These are phyloP conservation scores for Nakazawaea anatomiae DNA, from an alignment of 805 yeast genomes.

Conservation along the genomic window DNA sequence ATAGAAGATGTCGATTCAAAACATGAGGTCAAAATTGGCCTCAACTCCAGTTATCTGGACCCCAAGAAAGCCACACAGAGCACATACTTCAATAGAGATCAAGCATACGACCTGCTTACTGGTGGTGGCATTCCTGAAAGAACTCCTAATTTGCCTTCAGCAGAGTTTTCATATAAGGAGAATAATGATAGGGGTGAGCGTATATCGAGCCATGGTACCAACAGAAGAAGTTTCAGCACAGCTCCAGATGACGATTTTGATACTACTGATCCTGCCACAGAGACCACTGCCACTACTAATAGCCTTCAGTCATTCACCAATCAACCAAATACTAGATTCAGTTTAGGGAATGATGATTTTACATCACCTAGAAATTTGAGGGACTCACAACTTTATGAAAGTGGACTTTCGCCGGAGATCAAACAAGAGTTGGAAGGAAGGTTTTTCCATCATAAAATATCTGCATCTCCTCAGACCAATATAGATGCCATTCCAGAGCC, in stretches of 20 bases:
- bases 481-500: neutral
- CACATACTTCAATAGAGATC: slow-evolving; percentile 6
- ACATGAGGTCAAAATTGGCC: neutral
- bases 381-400: neutral
- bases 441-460: slow-evolving; percentile 1
- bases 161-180: neutral
- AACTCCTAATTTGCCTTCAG: slow-evolving; percentile 4
- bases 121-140: slow-evolving; percentile 5
- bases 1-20: neutral
- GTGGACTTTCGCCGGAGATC: neutral
- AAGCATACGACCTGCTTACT: slow-evolving; percentile 7
- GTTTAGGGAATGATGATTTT: neutral
- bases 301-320: neutral
- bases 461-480: neutral
- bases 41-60: neutral
- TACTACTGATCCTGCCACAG: neutral
- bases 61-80: slow-evolving; percentile 4
- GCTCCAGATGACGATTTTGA: neutral
- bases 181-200: neutral
- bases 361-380: neutral
- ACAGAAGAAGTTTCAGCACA: neutral
- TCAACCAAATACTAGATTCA: neutral
- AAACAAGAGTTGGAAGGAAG: neutral
- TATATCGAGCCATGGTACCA: neutral
- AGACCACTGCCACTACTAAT: neutral